These are phyloP conservation scores for Spiraea crenata DNA, from an alignment of 331 rosid species.

Conservation along the genomic window DNA sequence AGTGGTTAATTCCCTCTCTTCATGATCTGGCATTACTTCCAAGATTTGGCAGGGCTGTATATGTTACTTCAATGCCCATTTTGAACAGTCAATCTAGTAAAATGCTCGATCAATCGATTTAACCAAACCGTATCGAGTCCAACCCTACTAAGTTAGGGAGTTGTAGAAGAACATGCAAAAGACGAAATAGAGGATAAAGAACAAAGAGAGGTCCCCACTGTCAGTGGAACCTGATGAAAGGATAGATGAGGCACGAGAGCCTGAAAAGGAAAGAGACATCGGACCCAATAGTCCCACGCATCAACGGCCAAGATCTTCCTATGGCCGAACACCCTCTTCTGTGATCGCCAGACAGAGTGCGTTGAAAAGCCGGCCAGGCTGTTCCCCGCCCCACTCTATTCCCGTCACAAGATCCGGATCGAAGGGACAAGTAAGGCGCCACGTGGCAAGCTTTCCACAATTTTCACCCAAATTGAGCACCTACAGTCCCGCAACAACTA, in stretches of 20 bases:
- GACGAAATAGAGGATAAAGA: not conserved
- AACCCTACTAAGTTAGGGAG: too few relatives aligned
- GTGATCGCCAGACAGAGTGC: not conserved
- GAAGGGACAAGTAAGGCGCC: not conserved
- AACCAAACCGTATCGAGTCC: too few relatives aligned
- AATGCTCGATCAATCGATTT: too few relatives aligned
- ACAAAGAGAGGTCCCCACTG: not conserved
- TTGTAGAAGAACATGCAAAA: not conserved
- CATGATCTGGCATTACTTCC: too few relatives aligned
- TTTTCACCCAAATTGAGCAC: not conserved
- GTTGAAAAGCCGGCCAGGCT: constrained; percentile 37
- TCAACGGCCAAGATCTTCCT: constrained; percentile 16
- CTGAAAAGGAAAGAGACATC: not conserved
- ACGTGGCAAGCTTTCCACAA: constrained; percentile 1
- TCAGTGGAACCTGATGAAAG: not conserved
- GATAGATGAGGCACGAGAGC: not conserved
- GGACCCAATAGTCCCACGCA: not conserved
- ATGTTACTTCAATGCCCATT: too few relatives aligned
- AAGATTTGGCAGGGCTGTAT: too few relatives aligned
- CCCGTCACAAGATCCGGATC: not conserved
- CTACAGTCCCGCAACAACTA: not conserved
- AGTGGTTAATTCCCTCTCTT: too few relatives aligned
- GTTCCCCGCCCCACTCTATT: constrained; percentile 36
- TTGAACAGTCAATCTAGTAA: too few relatives aligned
- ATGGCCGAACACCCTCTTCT: constrained; percentile 7